Base-by-base conservation (phyloP, 2,329 filamentous ascomycete genomes). In the Monilinia vaccinii-corymbosi region DNA sequence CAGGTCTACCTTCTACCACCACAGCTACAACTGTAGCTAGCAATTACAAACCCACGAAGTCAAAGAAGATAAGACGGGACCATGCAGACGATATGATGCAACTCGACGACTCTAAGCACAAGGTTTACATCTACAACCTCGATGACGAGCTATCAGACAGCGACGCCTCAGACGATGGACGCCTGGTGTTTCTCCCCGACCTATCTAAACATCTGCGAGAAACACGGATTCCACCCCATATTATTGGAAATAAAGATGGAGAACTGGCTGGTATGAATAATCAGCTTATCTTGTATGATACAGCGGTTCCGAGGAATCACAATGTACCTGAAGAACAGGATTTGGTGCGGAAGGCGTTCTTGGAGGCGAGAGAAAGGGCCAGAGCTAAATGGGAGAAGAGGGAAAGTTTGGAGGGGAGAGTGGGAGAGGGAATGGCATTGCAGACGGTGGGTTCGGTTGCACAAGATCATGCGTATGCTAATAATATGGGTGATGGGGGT, bases 91-190 rank as follows among this genome's bases (percentile, higher is more conserved):
- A 91, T 66, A 70, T 74, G 60, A 97, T 97, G 93, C 81, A 88
- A 60, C 72, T 97, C 62, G 92, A 97, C 75, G 87, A 96, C 74
- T 68, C 89, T 36, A 88, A 89, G 69, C 81, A 96, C 76, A 89
- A 88, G 70, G 84, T 97, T 62, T 97, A 94, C 78, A 91, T 99
- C 67, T 87, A 92, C 77, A 86, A 95, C 73, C 79, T 99, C 11
- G 91, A 96, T 71, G 88, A 88, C 67, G 93, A 97, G 75, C 81
- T 97, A 50, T 86, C 87, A 16, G 84, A 87, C 65, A 77, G 80
- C 32, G 83, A 88, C 62, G 76, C 79, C 51, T 77, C 82, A 46
- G 79, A 84, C 60, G 75, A 77, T 55, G 78, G 82, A 25, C 81
- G 78, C 65, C 81, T 95, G 50, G 79, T 92, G 70, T 91, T 97